A percentile compares a stretch with the other conserved stretches of the same genome.
Evolutionary conservation across 2,329 filamentous ascomycete species (phyloP).

Genomic region (Cladosporium oxysporum): DNA sequence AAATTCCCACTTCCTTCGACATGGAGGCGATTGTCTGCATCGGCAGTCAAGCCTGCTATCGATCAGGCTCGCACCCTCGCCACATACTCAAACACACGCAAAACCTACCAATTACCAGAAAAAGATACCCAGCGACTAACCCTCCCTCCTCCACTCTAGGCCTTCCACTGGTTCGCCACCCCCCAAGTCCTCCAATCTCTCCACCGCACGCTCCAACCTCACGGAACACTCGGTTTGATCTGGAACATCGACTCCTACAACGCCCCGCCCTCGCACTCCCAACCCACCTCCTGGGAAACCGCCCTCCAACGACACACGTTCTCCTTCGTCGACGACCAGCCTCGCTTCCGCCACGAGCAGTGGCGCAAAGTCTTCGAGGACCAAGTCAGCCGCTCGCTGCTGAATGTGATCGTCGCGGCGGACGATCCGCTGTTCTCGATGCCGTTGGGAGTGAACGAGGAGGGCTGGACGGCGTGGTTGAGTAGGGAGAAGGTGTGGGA

Average conservation of each 20-base stretch:
- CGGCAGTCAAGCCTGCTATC: background rate
- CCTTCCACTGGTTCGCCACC: conserved; percentile 65
- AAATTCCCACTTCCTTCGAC: background rate
- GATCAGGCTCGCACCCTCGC: background rate
- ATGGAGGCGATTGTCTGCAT: background rate
- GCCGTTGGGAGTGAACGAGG: conserved; percentile 59
- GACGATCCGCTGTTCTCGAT: conserved; percentile 60
- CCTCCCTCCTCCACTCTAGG: conserved; percentile 28
- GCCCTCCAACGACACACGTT: conserved; percentile 57
- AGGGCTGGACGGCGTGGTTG: conserved; percentile 61
- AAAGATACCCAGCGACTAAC: conserved; percentile 1
- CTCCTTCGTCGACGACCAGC: conserved; percentile 58
- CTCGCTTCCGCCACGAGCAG: conserved; percentile 64
- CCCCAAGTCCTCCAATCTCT: conserved; percentile 64
- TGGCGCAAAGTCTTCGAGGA: conserved; percentile 68
- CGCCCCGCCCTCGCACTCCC: conserved; percentile 57
- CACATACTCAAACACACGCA: background rate
- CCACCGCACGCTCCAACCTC: conserved; percentile 64
- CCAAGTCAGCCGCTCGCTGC: conserved; percentile 55
- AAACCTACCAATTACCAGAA: no score
- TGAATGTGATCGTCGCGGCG: conserved; percentile 43
- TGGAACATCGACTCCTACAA: conserved; percentile 64
- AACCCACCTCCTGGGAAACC: conserved; percentile 62
- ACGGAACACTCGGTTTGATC: conserved; percentile 64
- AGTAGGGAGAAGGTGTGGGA: conserved; percentile 63